Base-by-base conservation (phyloP, 441 rosid species). In the Gossypium schwendimanii region DNA sequence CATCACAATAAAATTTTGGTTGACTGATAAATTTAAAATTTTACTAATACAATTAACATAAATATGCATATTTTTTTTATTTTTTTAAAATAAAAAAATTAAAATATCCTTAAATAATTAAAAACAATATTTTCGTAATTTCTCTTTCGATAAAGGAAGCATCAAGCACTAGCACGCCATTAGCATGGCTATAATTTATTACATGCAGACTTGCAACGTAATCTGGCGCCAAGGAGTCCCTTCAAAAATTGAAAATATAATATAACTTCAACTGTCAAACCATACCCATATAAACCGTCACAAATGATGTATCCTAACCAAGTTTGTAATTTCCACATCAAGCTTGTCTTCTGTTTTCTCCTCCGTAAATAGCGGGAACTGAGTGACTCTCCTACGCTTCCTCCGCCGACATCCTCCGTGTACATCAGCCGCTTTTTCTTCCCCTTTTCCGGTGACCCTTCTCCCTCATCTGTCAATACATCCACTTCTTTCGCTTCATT, bases 331-430 rank as follows among this genome's bases (percentile, higher is more conserved):
- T 54, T 20, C 9, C 59, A 54, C 14, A 54, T 8, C 8, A 7
- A 15, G 7, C 18, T 50, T 50, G 20, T 50, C 20, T 14, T 5
- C 20, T 50, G 55, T 6, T 50, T 50, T 15, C 17, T 7, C 55
- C 44, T 8, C 76, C 86, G 62, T 23, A 68, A 78, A 74, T 63
- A 75, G 79, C 79, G 88, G 81, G 79, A 83, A 81, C 70, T 26
- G 3, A 83, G 74, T 17, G 5, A 33, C 24, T 45, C 58, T 55
- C 58, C 23, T 23, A n/a, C 50, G 36, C 20, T 67, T 57, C 23
- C 55, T 23, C 20, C 23, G 21, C 26, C 7, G 17, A 14, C 58
- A 49, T 53, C 70, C 66, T 54, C 60, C 60, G n/a, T 54, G 60
- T 20, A 54, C 9, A 1, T 8, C 59, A 7, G 45, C 71, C 76